Evolutionary conservation across 2,329 filamentous ascomycete genomes (phyloP), one percentile per base, ranked within the genome.

Genomic region (Pseudopithomyces maydicus): DNA sequence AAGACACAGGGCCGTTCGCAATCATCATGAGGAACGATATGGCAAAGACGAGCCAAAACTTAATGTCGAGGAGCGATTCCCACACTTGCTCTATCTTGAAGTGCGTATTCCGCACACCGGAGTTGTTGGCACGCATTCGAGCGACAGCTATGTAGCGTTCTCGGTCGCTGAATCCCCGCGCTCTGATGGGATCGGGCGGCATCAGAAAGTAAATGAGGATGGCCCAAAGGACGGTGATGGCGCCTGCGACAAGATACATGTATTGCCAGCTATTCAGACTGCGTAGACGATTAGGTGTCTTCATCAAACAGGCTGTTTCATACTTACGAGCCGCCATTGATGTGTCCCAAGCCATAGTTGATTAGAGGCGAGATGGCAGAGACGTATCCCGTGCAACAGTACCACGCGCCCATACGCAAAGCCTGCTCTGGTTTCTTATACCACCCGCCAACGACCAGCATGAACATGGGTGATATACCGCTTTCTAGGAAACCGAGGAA

Each of bases 81-180:
- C 82, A 77, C 1, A 88, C 79, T 58, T 94, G 90, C 12, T 82
- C 80, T 75, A 82, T 78, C 59, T 89, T 89, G 74, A 89, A 89
- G 59, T 89, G 82, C 54, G 85, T 85, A 57, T 85, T 89, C 1
- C 87, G 87, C 7, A 90, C 87, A 0, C 90, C 90, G 50, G 90
- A 90, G 72, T 92, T 88, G 66, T 93, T 93, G 38, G 85, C 81
- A 0, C 89, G 83, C 14, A 93, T 84, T 0, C 90, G 82, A 56
- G 91, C 90, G 17, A 92, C 79, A 0, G 88, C 88, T 32, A 70
- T 73, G 32, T 77, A 64, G 39, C 78, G 74, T 54, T 79, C 77
- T 20, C 65, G 68, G 22, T 75, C 69, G 36, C 63, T 71, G 39
- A 80, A 70, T 14, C 72, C 67, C 15, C 71, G 72, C 15, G 66